phyloP scores from a whole-genome alignment of 768 basidiomycete species.

The Trametes villosa region DNA sequence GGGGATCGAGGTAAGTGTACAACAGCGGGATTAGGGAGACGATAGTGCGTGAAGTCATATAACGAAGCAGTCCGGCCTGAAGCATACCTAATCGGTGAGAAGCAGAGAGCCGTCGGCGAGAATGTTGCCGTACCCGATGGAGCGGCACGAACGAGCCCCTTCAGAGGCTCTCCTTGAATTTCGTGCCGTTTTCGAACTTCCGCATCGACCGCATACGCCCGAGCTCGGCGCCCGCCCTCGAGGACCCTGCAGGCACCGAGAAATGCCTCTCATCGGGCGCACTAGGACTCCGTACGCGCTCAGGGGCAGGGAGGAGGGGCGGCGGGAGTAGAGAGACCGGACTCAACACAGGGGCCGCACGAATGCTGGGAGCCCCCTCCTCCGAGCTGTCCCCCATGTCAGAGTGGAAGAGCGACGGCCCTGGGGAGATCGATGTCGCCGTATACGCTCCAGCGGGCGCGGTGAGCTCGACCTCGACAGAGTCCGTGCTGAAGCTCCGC shows the following conservation, averaged over 20 bases:
- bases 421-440: not conserved
- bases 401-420: not conserved
- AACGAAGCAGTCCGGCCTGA: not conserved
- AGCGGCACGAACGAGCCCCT: not conserved
- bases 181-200: slow-evolving; percentile 35
- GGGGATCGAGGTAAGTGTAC: not conserved
- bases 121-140: slow-evolving; percentile 1
- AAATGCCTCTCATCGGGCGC: slow-evolving; percentile 21
- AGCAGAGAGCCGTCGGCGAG: not conserved
- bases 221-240: not conserved
- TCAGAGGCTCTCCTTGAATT: slow-evolving; percentile 33
- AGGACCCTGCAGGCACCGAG: slow-evolving; percentile 22
- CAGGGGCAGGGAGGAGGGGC: slow-evolving; percentile 1
- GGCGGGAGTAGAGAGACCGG: slow-evolving; percentile 23
- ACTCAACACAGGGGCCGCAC: slow-evolving; percentile 5
- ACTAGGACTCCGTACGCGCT: not conserved
- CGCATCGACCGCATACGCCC: slow-evolving; percentile 28
- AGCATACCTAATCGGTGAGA: not conserved
- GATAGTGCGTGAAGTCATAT: not conserved
- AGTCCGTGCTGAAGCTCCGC: slow-evolving; percentile 19
- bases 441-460: slow-evolving; percentile 8
- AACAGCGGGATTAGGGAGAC: not conserved
- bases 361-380: slow-evolving; percentile 1
- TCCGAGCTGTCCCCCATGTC: not conserved
- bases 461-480: slow-evolving; percentile 24